Evolutionary conservation across 2,329 filamentous ascomycete species (phyloP).

Genomic region (Cladobotryum protrusum): DNA sequence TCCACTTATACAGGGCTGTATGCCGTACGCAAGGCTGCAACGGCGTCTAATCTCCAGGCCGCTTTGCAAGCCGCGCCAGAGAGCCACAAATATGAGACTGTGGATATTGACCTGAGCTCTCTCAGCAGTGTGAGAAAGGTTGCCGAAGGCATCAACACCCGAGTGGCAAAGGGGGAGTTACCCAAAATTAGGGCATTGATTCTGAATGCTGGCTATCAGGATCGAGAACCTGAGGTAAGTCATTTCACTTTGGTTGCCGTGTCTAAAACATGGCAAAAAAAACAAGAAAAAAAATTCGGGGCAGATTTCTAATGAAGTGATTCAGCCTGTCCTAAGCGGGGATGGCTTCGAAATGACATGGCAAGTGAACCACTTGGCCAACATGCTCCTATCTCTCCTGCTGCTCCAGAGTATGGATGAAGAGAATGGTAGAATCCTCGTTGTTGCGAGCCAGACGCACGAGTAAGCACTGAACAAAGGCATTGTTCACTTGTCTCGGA

Average conservation of each 20-base stretch:
- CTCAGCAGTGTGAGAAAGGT: constrained; percentile 21
- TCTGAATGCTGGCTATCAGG: constrained; percentile 28
- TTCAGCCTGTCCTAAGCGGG: constrained; percentile 19
- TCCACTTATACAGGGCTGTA: constrained; percentile 30
- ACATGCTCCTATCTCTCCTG: constrained; percentile 24
- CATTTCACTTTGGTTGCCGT: background rate
- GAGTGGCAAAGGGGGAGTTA: constrained; percentile 25
- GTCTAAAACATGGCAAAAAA: no score
- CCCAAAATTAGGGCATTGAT: constrained; percentile 35
- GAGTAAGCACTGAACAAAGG: constrained; percentile 21
- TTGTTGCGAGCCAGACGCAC: constrained; percentile 28
- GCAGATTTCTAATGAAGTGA: no score
- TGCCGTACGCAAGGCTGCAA: constrained; percentile 27
- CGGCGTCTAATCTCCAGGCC: constrained; percentile 23
- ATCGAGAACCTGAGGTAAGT: constrained; percentile 21
- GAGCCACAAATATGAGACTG: constrained; percentile 25
- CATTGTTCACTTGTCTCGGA: background rate
- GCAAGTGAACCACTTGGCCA: constrained; percentile 29
- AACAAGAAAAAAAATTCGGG: no score
- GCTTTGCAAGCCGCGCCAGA: constrained; percentile 17
- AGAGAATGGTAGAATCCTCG: constrained; percentile 21
- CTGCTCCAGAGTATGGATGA: constrained; percentile 28
- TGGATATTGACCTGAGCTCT: constrained; percentile 27
- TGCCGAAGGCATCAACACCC: constrained; percentile 23
- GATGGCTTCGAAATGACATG: constrained; percentile 28